Base-by-base conservation (phyloP, 2,329 filamentous ascomycete genomes). In the Calonectria fujianensis region DNA sequence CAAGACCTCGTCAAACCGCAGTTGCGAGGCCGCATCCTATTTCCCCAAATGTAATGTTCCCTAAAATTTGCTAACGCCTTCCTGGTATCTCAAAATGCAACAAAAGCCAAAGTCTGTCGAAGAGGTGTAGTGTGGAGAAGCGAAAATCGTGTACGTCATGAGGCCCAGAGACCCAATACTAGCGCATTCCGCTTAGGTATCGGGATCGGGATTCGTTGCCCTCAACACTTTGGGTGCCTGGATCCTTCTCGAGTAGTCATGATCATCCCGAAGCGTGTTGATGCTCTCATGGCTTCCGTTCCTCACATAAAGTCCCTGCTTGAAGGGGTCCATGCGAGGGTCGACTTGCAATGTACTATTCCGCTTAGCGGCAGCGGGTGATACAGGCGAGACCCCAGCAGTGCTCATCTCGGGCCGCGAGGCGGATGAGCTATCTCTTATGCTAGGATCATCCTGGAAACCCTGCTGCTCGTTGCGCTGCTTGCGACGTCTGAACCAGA, bases 231-330 rank as follows among this genome's bases (percentile, higher is more conserved):
- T 86, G 13, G 89, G 87, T 54, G 88, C 85, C 65, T 89, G 89
- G 18, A 93, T 91, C 77, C 88, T 87, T 76, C 92, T 86, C 50
- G 91, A 93, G 80, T 93, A 93, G 77, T 93, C 92, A 73, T 92
- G 91, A 75, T 93, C 91, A 80, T 93, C 92, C 72, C 90, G 90
- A 7, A 93, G 84, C 1, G 91, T 93, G 77, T 90, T 90, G 80
- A 93, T 85, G 80, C 91, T 93, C 81, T 93, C 91, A 75, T 89
- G 89, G 78, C 91, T 93, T 82, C 89, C 90, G 78, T 89, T 92
- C 32, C 89, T 87, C 54, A 86, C 85, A 81, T 93, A 93, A 16
- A 92, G 85, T 24, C 89, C 89, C 45, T 88, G 87, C 63, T 90
- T 88, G 75, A 90, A 92, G 0, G 91, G 91, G 79, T 93, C 90